phyloP scores from a whole-genome alignment of 2,329 filamentous ascomycete species.

The Lithohypha guttulata region DNA sequence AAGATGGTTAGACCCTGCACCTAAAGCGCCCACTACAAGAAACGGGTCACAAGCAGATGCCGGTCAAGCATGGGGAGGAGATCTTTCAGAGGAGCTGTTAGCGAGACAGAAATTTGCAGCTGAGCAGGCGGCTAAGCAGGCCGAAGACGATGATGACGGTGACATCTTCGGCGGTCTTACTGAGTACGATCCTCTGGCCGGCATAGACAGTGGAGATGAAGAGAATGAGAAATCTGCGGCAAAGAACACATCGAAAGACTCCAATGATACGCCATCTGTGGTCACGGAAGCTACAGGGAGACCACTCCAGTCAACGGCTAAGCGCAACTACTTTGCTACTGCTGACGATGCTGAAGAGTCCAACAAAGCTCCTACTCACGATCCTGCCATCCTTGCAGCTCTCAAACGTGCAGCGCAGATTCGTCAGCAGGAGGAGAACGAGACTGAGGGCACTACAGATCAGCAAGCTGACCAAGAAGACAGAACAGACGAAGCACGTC shows the following conservation, averaged over 20 bases:
- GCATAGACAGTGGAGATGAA: conserved; percentile 37
- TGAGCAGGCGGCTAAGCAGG: conserved; percentile 26
- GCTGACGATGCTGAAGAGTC: conserved; percentile 43
- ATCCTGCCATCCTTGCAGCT: conserved; percentile 71
- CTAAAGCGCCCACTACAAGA: conserved; percentile 19
- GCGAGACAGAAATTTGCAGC: conserved; percentile 25
- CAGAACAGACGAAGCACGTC: conserved; percentile 53
- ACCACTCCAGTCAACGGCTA: background rate
- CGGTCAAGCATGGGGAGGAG: conserved; percentile 40
- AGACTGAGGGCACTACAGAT: conserved; percentile 25
- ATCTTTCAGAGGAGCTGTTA: conserved; percentile 35
- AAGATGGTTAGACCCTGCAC: conserved; percentile 38
- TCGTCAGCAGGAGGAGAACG: conserved; percentile 31
- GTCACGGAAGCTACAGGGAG: background rate
- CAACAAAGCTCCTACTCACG: conserved; percentile 42
- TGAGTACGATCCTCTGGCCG: conserved; percentile 50
- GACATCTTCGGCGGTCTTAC: conserved; percentile 53
- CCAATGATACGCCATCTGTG: conserved; percentile 13
- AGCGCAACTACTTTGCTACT: conserved; percentile 39
- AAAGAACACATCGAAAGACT: conserved; percentile 23
- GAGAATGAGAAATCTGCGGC: conserved; percentile 1
- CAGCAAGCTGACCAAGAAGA: conserved; percentile 31
- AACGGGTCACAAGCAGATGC: conserved; percentile 33
- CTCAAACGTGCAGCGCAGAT: conserved; percentile 72
- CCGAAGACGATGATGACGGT: conserved; percentile 37